Base-by-base conservation (phyloP, 106 monocot species). In the Acanthochlamys bracteata region DNA sequence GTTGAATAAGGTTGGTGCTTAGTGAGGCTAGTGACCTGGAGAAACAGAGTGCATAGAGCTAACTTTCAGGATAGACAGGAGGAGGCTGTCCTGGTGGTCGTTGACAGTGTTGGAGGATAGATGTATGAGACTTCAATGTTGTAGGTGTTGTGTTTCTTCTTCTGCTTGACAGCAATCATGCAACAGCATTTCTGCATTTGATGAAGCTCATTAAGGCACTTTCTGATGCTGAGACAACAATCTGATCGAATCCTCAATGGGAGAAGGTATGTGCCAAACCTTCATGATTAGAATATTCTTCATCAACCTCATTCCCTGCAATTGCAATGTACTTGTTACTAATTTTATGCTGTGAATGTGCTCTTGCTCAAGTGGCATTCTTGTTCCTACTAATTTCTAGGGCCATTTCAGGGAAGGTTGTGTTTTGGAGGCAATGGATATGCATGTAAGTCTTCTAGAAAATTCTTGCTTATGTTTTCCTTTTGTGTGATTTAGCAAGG, bases 341-440 rank as follows among this genome's bases (percentile, higher is more conserved):
- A 49, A 4, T 1, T 33, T 33, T 33, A 6, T 3, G 33, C 6
- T 3, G 33, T 33, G 33, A 1, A 33, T 33, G 33, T 33, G 33
- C 33, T 33, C 33, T 33, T 33, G 33, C 33, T 33, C 33, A 3
- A 33, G 33, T 33, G 33, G 6, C 33, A 33, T 33, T 33, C 19
- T 39, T 72, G 39, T 74, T 65, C 79, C 45, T 49, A 55, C 71
- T 17, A 43, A 57, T 11, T 69, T 67, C 51, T 25, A 95, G 94
- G 90, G 90, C 59, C 73, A 95, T 73, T 95, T 95, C 79, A 86
- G 94, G 69, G 90, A 95, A 87, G 90, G 84, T 10, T 95, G 90
- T 74, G 76, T 95, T 61, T 76, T 95, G 59, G 94, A 94, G 65
- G 86, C 89, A 64, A 89, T 94, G 94, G 83, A 0, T 86, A 89